Percentiles rank a stretch among this genome's conserved stretches.
Conservation (phyloP, 768 basidiomycete genomes). For the Mycena vulgaris region DNA sequence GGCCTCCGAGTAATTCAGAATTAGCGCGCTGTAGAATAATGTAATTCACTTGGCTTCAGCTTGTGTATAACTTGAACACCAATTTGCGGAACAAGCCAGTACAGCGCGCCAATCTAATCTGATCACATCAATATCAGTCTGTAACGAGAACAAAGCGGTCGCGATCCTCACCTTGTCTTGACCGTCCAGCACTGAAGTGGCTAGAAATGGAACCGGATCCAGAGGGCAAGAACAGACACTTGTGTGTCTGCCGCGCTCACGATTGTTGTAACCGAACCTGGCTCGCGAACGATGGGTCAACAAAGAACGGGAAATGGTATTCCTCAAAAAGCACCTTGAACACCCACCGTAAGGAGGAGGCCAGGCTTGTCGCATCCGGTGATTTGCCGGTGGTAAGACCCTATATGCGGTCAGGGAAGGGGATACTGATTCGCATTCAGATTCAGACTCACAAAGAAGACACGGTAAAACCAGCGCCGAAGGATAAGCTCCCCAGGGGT, state of each 20-base stretch:
- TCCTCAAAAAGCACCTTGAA: not conserved
- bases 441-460: not conserved
- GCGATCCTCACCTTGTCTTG: not conserved
- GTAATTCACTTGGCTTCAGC: not conserved
- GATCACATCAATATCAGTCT: not conserved
- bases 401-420: not conserved
- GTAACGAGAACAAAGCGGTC: not conserved
- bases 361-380: not conserved
- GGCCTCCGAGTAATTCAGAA: too few relatives aligned
- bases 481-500: too few relatives aligned
- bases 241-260: slow-evolving; percentile 12
- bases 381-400: slow-evolving; percentile 7
- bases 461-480: not conserved
- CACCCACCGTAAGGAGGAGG: not conserved
- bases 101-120: not conserved
- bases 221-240: not conserved
- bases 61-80: not conserved
- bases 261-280: slow-evolving; percentile 5
- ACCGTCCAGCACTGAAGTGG: not conserved
- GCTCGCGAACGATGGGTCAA: slow-evolving; percentile 4
- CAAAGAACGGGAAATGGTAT: slow-evolving; percentile 12
- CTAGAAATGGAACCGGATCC: not conserved
- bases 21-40: too few relatives aligned
- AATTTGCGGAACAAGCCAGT: not conserved
- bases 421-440: slow-evolving; percentile 1